These are phyloP conservation scores for Smallanthus sonchifolius DNA, from an alignment of 129 eudicot species.

Conservation along the genomic window DNA sequence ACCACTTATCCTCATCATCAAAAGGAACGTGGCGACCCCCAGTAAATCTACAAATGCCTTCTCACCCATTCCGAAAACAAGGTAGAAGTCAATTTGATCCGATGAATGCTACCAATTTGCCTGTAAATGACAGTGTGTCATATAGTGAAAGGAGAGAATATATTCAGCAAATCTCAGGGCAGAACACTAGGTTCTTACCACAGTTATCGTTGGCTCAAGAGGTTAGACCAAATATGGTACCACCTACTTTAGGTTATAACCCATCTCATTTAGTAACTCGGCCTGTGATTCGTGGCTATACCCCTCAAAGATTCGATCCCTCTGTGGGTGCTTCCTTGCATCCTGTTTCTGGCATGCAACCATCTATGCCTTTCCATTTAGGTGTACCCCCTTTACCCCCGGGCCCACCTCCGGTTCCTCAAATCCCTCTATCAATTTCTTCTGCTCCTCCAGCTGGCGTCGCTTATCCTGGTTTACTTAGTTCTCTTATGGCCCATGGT, in stretches of 20 bases:
- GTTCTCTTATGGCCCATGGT: slow-evolving; percentile 82
- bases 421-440: slow-evolving; percentile 29
- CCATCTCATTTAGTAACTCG: slow-evolving; percentile 30
- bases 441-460: slow-evolving; percentile 48
- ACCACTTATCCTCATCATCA: slow-evolving; percentile 39
- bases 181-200: slow-evolving; percentile 30
- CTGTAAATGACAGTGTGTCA: slow-evolving; percentile 30
- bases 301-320: slow-evolving; percentile 43
- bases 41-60: slow-evolving; percentile 31
- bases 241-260: slow-evolving; percentile 28
- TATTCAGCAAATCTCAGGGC: slow-evolving; percentile 36
- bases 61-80: slow-evolving; percentile 41
- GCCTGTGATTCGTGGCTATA: slow-evolving; percentile 41
- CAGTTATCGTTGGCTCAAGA: slow-evolving; percentile 44
- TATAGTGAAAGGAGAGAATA: slow-evolving; percentile 25
- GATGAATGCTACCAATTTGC: slow-evolving; percentile 30
- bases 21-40: slow-evolving; percentile 55
- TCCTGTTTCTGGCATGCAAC: slow-evolving; percentile 37
- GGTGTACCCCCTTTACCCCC: slow-evolving; percentile 45
- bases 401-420: slow-evolving; percentile 55
- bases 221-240: slow-evolving; percentile 37
- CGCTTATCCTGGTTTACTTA: slow-evolving; percentile 56
- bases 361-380: slow-evolving; percentile 42
- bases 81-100: slow-evolving; percentile 34
- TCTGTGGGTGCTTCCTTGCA: slow-evolving; percentile 19